Base-by-base conservation (phyloP, 139 green algal genomes). In the Chlorella sp. region DNA sequence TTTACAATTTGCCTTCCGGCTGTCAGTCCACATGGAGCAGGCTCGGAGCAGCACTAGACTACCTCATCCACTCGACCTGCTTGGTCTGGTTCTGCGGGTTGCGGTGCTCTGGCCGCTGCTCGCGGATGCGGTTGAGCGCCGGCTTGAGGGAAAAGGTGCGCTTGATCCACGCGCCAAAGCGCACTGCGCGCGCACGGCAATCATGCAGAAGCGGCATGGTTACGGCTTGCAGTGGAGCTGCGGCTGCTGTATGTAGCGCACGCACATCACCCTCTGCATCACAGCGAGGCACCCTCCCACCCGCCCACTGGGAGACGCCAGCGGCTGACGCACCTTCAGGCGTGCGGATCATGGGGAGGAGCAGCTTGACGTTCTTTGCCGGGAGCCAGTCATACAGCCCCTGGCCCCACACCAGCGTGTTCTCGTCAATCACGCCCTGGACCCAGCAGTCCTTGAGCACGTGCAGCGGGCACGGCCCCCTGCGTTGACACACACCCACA, bases 351-450 rank as follows among this genome's bases (percentile, higher is more conserved):
- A 95, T 90, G 20, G 90, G 79, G 49, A 97, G 82, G 71, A 97
- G 83, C 35, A 93, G 93, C 62, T 91, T 83, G 49, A 97, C 88
- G 71, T 97, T 97, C 34, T 83, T 84, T 14, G 88, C 77, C 22
- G 93, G 93, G 59, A 97, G 85, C 87, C 89, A 97, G 81, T 97
- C 93, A 27, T 81, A 78, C 23, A 97, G 82, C 24, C 93, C 86
- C 84, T 97, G 90, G 22, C 93, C 93, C 93, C 93, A 97, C 35
- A 97, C 83, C 55, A 97, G 85, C 36, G 93, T 97, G 85, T 96
- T 90, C 70, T 96, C 91, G 69, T 96, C 93, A 30, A 97, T 90
- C 24, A 96, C 80, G 31, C 93, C 93, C 51, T 93, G 81, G 31
- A 94, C 89, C 91, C 89, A 94, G 5, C 75, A 76, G 70, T 95